These are phyloP conservation scores for Verticillium alfalfae DNA, from an alignment of 2,329 filamentous ascomycete genomes.

Conservation along the genomic window DNA sequence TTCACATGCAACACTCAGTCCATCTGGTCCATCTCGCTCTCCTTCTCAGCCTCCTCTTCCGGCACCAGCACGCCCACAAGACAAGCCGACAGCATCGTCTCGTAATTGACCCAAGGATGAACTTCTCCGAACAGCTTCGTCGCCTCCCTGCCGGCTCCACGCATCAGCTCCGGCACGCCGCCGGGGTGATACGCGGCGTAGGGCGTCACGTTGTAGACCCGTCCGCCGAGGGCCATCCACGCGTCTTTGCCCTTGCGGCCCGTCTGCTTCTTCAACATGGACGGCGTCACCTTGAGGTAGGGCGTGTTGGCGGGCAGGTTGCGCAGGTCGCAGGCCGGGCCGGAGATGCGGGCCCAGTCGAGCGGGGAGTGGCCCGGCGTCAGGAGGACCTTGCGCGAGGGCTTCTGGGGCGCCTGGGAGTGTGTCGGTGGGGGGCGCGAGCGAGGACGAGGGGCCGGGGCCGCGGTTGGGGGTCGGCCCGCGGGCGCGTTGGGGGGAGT, in stretches of 20 bases:
- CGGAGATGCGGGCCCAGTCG: constrained; percentile 83
- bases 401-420: constrained; percentile 45
- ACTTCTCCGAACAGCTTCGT: constrained; percentile 60
- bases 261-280: constrained; percentile 70
- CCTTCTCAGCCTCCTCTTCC: constrained; percentile 41
- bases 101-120: constrained; percentile 69
- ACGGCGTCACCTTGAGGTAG: constrained; percentile 73
- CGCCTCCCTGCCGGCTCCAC: constrained; percentile 56
- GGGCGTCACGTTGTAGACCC: constrained; percentile 90
- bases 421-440: constrained; percentile 54
- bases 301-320: constrained; percentile 45
- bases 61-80: constrained; percentile 59
- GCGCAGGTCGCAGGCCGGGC: constrained; percentile 62
- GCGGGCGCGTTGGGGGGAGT: constrained; percentile 45
- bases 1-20: constrained; percentile 31
- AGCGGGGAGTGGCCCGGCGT: constrained; percentile 90
- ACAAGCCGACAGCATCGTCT: constrained; percentile 61
- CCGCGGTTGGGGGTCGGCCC: constrained; percentile 32
- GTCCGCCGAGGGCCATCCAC: constrained; percentile 85
- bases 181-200: constrained; percentile 91
- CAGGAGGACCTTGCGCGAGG: constrained; percentile 68
- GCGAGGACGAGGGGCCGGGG: constrained; percentile 25
- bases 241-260: constrained; percentile 81
- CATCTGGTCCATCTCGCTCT: constrained; percentile 53
- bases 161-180: constrained; percentile 67